Base-by-base conservation (phyloP, 331 rosid species). In the Saraca asoca region DNA sequence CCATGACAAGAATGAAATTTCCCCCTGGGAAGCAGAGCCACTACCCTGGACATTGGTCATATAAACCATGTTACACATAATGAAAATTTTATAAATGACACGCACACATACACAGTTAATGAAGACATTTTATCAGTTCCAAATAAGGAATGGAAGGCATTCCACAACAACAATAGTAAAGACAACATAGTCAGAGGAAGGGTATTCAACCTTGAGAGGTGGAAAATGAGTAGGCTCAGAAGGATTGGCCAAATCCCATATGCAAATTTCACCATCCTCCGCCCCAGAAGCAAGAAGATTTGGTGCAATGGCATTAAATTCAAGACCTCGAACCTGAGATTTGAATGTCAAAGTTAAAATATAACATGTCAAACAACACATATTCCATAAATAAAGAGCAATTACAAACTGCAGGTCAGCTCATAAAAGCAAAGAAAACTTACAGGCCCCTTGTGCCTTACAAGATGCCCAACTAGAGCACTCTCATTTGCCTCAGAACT, bases 241-340 rank as follows among this genome's bases (percentile, higher is more conserved):
- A 38, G 97, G 99, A 73, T 88, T 90, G 70, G 80, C 83, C 85
- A 94, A 74, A 85, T 94, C 99, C 99, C 99, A 94, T 45, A 94
- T 90, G 87, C 95, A 88, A 70, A 94, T 83, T 84, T 94, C 99
- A 44, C 99, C 97, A 75, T 94, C 99, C 45, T 94, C 99, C 13
- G 99, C 99, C 56, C 99, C 99, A 6, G 97, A 94, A 57, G 91
- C 99, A 71, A 94, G 97, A 66, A 86, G 82, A 77, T 90, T 88
- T 66, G 97, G 99, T 45, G 95, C 58, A 45, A 90, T 81, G 59
- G 74, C 64, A 85, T 94, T 94, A 70, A 90, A 94, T 70, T 94
- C 99, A 76, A 94, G 42, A 9, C 9, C 9, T 9, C 42, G 10
- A 38, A 38, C 42, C 7, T 5, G 10, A 9, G 42, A 9, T 6